phyloP scores from a whole-genome alignment of 192 early-diverging fungal species.

The Backusella australiensis region DNA sequence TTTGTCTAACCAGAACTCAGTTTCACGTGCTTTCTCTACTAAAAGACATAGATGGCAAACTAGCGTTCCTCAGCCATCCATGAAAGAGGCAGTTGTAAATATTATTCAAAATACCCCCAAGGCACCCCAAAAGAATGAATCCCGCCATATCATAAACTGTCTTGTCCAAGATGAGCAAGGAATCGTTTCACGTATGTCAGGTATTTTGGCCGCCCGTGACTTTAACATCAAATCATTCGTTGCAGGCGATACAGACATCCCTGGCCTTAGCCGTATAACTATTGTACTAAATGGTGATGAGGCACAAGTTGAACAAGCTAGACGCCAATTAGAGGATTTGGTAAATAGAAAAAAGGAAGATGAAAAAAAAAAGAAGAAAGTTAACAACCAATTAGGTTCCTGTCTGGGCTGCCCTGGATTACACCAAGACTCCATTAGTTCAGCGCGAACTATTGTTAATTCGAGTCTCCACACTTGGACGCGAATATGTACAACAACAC shows the following conservation, averaged over 20 bases:
- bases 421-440: slow-evolving; percentile 82
- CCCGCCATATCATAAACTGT: slow-evolving; percentile 92
- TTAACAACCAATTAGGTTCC: slow-evolving; percentile 51
- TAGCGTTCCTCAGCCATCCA: slow-evolving; percentile 55
- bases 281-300: slow-evolving; percentile 89
- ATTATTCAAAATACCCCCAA: slow-evolving; percentile 93
- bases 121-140: slow-evolving; percentile 41
- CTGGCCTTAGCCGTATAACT: slow-evolving; percentile 91
- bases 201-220: slow-evolving; percentile 89
- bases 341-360: slow-evolving; percentile 42
- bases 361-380: background rate
- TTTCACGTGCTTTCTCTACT: slow-evolving; percentile 17
- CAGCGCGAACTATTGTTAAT: slow-evolving; percentile 91
- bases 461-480: slow-evolving; percentile 83
- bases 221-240: slow-evolving; percentile 98
- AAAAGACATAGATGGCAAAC: slow-evolving; percentile 31
- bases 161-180: slow-evolving; percentile 93
- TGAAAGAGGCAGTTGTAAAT: slow-evolving; percentile 94
- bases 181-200: slow-evolving; percentile 76
- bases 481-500: slow-evolving; percentile 60
- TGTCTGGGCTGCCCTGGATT: slow-evolving; percentile 97
- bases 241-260: slow-evolving; percentile 93
- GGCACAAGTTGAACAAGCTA: slow-evolving; percentile 85
- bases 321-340: slow-evolving; percentile 92
- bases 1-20: slow-evolving; percentile 9